Base-by-base conservation (phyloP, 192 early-diverging fungal species). In the Coemansia erecta region DNA sequence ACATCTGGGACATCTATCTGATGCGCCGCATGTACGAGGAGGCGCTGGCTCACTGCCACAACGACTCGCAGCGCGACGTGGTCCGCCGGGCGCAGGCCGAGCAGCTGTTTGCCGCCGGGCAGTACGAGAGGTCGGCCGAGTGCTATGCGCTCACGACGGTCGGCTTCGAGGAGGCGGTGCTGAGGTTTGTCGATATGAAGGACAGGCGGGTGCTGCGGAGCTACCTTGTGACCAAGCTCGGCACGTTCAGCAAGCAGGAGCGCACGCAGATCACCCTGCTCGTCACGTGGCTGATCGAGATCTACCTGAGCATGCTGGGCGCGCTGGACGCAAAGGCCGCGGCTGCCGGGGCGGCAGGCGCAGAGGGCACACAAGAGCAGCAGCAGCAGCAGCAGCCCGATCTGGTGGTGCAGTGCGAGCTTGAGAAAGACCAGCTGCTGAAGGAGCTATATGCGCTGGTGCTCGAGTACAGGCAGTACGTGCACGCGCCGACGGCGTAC, bases 1-100 rank as follows among this genome's bases (percentile, higher is more conserved):
- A 99, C 60, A 88, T 96, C 6, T 99, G 97, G 97, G 83, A 86
- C 31, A 83, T 98, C 2, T 97, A 90, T 65, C 73, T 99, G 39
- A 73, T 87, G 24, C 86, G 85, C 37, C 87, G 88, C 53, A 81
- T 88, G 56, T 99, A 91, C 66, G 92, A 95, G 37, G 64, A 84
- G 2, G 94, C 96, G 2, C 70, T 95, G 23, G 66, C 84, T 41
- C 89, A 89, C 66, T 88, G 90, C 58, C 69, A 84, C 73, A 84
- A 86, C 58, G 77, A 85, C n/a, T 79, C 76, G 3, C 87, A 95
- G 64, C 77, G 83, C 28, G 91, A 98, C 60, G 78, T 69, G 33
- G 89, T 98, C 17, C 60, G 90, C 40, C 89, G 86, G 0, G 83
- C 91, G 1, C 93, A 95, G 66, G 97, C 97, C 0, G 90, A 97